Conservation (phyloP, 2,329 filamentous ascomycete genomes). For the Davidsoniella neocaledoniae region DNA sequence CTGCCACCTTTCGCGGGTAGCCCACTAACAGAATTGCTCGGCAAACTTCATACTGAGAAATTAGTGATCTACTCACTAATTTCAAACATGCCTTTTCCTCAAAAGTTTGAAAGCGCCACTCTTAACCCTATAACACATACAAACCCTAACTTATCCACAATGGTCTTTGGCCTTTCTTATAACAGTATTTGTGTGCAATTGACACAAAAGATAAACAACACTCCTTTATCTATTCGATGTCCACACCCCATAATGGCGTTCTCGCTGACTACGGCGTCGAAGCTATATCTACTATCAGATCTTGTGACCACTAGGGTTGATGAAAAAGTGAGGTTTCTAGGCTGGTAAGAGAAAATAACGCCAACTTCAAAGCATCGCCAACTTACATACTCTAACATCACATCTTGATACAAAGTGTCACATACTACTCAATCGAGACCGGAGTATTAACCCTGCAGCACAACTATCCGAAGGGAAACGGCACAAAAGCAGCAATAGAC, state of each 20-base stretch:
- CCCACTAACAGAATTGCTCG: neutral
- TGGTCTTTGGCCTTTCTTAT: too few species aligned
- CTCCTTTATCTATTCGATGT: too few species aligned
- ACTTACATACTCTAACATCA: constrained; percentile 15
- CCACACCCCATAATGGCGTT: constrained; percentile 13
- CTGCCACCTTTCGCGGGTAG: neutral
- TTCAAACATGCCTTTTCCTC: too few species aligned
- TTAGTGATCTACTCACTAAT: too few species aligned
- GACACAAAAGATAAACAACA: too few species aligned
- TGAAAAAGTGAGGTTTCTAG: constrained; percentile 80
- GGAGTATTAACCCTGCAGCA: constrained; percentile 55
- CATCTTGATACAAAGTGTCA: constrained; percentile 16
- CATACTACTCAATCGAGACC: constrained; percentile 34
- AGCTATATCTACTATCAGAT: constrained; percentile 46
- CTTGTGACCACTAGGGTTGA: constrained; percentile 34
- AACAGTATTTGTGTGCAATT: too few species aligned
- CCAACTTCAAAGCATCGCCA: neutral
- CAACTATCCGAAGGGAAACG: constrained; percentile 33
- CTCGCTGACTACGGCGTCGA: constrained; percentile 45
- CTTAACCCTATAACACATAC: too few species aligned
- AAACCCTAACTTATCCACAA: too few species aligned
- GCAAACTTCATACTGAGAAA: too few species aligned
- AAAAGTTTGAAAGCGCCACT: too few species aligned
- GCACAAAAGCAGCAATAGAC: constrained; percentile 44
- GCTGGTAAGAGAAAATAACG: constrained; percentile 47